Evolutionary conservation across 108 stramenopile genomes (phyloP).

Genomic region (Discostella pseudostelligera): DNA sequence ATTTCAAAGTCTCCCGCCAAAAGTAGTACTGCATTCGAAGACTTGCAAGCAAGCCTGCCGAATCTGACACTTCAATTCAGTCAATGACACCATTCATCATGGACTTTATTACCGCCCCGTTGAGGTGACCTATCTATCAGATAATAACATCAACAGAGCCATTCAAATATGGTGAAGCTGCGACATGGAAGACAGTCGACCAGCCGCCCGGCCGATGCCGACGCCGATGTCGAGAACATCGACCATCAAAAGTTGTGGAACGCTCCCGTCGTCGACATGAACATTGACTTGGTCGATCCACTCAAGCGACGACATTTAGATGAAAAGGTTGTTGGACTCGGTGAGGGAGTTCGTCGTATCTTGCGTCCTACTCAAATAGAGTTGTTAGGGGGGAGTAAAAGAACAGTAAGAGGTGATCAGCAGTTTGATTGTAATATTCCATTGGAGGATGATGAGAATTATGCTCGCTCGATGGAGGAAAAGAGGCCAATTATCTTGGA

Average conservation of each 20-base stretch:
- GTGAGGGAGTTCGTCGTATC: conserved; percentile 10
- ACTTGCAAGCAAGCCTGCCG: too few species aligned
- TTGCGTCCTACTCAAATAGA: conserved; percentile 3
- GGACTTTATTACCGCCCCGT: too few species aligned
- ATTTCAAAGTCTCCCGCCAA: too few species aligned
- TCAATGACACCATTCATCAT: too few species aligned
- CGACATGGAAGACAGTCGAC: neutral
- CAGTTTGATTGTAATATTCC: conserved; percentile 18
- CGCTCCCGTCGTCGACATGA: neutral
- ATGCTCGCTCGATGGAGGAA: conserved; percentile 32
- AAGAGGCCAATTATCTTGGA: conserved; percentile 25
- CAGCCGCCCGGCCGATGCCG: neutral
- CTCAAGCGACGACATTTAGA: conserved; percentile 17
- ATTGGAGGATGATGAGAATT: conserved; percentile 40
- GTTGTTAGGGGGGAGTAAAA: conserved; percentile 17
- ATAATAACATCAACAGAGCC: too few species aligned
- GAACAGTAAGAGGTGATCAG: conserved; percentile 7
- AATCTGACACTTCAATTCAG: too few species aligned
- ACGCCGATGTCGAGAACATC: neutral
- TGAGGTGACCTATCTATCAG: too few species aligned
- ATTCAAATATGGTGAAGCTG: neutral
- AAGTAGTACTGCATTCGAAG: too few species aligned
- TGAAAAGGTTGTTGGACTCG: conserved; percentile 32
- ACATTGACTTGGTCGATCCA: conserved; percentile 17
- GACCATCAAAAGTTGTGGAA: neutral